Percentiles rank a stretch among this genome's conserved stretches.
These are phyloP conservation scores for Hanseniaspora meyeri DNA, from an alignment of 805 yeast species.

Conservation along the genomic window DNA sequence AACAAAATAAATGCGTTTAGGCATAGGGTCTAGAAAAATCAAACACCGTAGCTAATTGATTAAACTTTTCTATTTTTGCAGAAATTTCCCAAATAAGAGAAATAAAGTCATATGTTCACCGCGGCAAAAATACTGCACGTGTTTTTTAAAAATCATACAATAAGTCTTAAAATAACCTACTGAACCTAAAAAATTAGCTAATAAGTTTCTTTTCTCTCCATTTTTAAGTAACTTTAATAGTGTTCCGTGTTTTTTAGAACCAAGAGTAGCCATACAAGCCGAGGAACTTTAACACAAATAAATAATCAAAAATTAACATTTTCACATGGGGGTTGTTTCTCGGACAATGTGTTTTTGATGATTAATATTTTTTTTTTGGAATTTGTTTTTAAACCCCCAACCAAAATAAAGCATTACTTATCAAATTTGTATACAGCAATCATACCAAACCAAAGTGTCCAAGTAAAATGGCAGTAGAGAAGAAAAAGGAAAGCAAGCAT, in stretches of 20 bases:
- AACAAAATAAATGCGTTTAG: too few relatives aligned
- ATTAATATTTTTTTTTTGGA: not conserved
- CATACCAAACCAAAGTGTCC: not conserved
- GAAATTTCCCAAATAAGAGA: not conserved
- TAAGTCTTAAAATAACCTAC: too few relatives aligned
- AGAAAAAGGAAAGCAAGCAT: not conserved
- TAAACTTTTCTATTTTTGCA: not conserved
- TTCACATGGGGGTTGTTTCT: not conserved
- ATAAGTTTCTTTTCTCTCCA: too few relatives aligned
- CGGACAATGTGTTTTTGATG: not conserved
- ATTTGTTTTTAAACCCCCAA: not conserved
- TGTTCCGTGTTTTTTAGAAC: too few relatives aligned
- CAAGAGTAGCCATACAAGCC: too few relatives aligned
- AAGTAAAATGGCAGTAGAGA: not conserved
- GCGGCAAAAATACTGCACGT: not conserved
- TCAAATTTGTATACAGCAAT: too few relatives aligned
- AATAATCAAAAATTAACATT: not conserved
- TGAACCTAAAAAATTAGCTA: too few relatives aligned
- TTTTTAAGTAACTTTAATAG: too few relatives aligned
- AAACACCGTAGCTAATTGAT: not conserved
- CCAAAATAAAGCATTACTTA: not conserved
- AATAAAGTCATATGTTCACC: not conserved
- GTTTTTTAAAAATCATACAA: too few relatives aligned
- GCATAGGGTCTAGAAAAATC: too few relatives aligned
- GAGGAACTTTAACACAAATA: too few relatives aligned